phyloP scores from a whole-genome alignment of 169 alveolate genomes.

The Plasmodium berghei region DNA sequence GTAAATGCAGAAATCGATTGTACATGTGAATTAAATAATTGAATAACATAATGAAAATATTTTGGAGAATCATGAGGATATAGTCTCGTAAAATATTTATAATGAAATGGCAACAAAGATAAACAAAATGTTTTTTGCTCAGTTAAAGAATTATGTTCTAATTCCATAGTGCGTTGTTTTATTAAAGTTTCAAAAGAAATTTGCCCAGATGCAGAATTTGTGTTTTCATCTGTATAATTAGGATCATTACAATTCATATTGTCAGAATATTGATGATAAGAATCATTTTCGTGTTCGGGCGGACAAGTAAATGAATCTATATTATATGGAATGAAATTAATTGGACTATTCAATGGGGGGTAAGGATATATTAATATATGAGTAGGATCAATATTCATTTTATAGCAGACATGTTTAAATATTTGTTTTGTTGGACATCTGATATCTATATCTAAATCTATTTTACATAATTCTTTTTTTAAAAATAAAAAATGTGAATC shows the following conservation, averaged over 20 bases:
- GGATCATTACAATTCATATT: no score
- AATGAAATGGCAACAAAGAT: slow-evolving; percentile 73
- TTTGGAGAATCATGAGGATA: slow-evolving; percentile 47
- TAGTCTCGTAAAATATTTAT: slow-evolving; percentile 55
- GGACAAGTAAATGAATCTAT: slow-evolving; percentile 70
- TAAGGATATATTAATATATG: slow-evolving; percentile 81
- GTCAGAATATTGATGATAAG: slow-evolving; percentile 7
- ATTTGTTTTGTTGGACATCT: slow-evolving; percentile 85
- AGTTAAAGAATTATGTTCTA: slow-evolving; percentile 55
- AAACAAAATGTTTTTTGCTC: slow-evolving; percentile 72
- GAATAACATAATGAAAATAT: slow-evolving; percentile 64
- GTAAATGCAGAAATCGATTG: slow-evolving; percentile 70
- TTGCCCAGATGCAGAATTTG: slow-evolving; percentile 13
- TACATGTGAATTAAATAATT: slow-evolving; percentile 70
- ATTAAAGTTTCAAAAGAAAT: slow-evolving; percentile 58
- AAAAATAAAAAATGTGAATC: slow-evolving; percentile 65
- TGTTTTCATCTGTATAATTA: slow-evolving; percentile 2
- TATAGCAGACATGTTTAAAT: slow-evolving; percentile 83
- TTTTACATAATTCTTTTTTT: slow-evolving; percentile 66
- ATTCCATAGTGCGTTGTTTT: slow-evolving; percentile 51
- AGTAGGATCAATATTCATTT: slow-evolving; percentile 85
- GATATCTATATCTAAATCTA: slow-evolving; percentile 80
- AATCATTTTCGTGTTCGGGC: slow-evolving; percentile 17
- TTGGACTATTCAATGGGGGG: slow-evolving; percentile 77
- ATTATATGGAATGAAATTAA: slow-evolving; percentile 66